phyloP scores from a whole-genome alignment of 2,329 filamentous ascomycete genomes.

The Tolypocladium inflatum region DNA sequence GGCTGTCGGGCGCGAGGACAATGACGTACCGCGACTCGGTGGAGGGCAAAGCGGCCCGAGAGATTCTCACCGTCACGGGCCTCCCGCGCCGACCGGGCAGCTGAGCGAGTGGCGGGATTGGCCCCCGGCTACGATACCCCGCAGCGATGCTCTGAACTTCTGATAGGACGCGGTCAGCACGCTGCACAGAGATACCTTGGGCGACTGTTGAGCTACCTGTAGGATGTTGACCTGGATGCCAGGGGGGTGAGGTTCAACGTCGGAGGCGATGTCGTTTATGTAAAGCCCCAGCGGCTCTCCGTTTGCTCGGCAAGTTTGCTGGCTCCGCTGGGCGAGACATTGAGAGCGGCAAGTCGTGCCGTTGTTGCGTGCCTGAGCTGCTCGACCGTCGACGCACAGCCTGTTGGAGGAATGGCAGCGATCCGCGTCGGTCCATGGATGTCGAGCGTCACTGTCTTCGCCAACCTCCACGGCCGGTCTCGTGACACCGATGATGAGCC shows the following conservation, averaged over 20 bases:
- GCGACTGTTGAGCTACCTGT: not conserved
- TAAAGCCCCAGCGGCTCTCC: not conserved
- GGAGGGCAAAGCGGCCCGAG: not conserved
- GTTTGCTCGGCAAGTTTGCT: not conserved
- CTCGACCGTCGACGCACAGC: not conserved
- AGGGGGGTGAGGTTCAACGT: not conserved
- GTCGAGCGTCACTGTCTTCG: too few species aligned
- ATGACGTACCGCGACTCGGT: not conserved
- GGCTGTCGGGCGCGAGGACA: not conserved
- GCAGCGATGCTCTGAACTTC: not conserved
- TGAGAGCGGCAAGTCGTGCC: not conserved
- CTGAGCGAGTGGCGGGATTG: not conserved
- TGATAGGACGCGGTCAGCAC: not conserved
- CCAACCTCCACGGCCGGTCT: not conserved
- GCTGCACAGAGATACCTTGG: not conserved
- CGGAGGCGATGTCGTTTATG: not conserved
- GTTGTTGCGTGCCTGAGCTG: not conserved
- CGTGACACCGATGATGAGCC: not conserved
- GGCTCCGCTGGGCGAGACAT: not conserved
- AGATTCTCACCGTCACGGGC: not conserved
- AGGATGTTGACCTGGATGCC: not conserved
- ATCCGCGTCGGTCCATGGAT: too few species aligned
- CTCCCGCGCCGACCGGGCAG: not conserved
- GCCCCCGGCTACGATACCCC: not conserved
- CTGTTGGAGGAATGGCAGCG: not conserved